phyloP scores from a whole-genome alignment of 441 rosid species.

The Viola pubescens region DNA sequence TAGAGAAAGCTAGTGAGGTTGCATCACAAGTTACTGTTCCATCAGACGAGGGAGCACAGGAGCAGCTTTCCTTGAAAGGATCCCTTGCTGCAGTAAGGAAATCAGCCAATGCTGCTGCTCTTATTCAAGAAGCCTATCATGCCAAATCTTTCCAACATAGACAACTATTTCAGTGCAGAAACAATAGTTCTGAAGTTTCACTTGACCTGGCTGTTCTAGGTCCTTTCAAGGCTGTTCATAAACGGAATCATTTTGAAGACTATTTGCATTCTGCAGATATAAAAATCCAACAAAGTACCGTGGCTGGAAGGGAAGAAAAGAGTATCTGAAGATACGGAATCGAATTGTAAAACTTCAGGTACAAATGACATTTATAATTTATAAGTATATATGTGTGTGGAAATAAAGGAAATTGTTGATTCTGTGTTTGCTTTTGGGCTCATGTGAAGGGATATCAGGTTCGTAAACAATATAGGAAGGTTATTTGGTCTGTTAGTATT shows the following conservation, averaged over 20 bases:
- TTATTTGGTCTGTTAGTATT: conserved; percentile 82
- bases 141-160: conserved; percentile 47
- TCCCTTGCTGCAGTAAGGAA: conserved; percentile 73
- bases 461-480: conserved; percentile 59
- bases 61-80: conserved; percentile 47
- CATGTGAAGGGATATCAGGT: conserved; percentile 86
- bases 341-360: conserved; percentile 85
- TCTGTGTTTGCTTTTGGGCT: conserved; percentile 42
- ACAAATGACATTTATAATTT: neutral
- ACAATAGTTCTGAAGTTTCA: conserved; percentile 34
- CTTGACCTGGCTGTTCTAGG: conserved; percentile 53
- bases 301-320: conserved; percentile 83
- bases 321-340: conserved; percentile 56
- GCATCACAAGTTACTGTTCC: conserved; percentile 21
- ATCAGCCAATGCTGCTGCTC: conserved; percentile 72
- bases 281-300: conserved; percentile 70
- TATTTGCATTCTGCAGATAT: conserved; percentile 67
- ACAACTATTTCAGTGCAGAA: conserved; percentile 31
- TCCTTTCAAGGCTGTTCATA: conserved; percentile 38
- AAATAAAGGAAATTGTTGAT: conserved; percentile 4
- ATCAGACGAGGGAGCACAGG: conserved; percentile 22
- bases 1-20: conserved; percentile 25
- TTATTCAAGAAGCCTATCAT: conserved; percentile 59
- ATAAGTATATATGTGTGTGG: too few species aligned
- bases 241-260: conserved; percentile 46